Conservation (phyloP, 306 rosid genomes). For the Leucaena leucocephala region DNA sequence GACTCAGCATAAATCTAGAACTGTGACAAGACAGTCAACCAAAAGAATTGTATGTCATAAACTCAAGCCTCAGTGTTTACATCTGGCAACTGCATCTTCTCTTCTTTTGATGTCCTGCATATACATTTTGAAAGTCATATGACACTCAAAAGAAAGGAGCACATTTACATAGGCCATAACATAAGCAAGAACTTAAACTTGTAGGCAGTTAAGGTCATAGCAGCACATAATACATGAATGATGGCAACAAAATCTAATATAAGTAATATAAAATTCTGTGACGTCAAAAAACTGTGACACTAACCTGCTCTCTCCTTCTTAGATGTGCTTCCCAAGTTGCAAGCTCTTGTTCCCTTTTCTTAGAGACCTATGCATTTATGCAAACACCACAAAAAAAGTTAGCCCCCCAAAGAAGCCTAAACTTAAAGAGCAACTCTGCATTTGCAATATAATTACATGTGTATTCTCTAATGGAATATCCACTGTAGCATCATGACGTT, state of each 20-base stretch:
- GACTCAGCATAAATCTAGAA: slow-evolving; percentile 24
- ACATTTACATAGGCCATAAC: slow-evolving; percentile 27
- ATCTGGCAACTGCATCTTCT: slow-evolving; percentile 81
- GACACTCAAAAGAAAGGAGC: slow-evolving; percentile 33
- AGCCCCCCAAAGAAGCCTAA: slow-evolving; percentile 30
- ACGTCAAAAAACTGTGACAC: slow-evolving; percentile 8
- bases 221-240: slow-evolving; percentile 19
- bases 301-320: slow-evolving; percentile 79
- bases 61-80: slow-evolving; percentile 40
- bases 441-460: slow-evolving; percentile 52
- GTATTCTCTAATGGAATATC: slow-evolving; percentile 83
- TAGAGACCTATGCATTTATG: slow-evolving; percentile 78
- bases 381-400: slow-evolving; percentile 35
- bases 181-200: slow-evolving; percentile 13
- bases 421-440: slow-evolving; percentile 11
- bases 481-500: slow-evolving; percentile 86
- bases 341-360: slow-evolving; percentile 79
- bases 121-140: slow-evolving; percentile 37
- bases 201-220: slow-evolving; percentile 8
- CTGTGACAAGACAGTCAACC: slow-evolving; percentile 6
- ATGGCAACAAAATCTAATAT: slow-evolving; percentile 30
- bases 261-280: slow-evolving; percentile 12
- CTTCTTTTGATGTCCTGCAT: slow-evolving; percentile 81
- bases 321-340: slow-evolving; percentile 94
- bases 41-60: slow-evolving; percentile 14